Percentiles rank a stretch among this genome's conserved stretches.
phyloP scores from a whole-genome alignment of 257 asterid species.

The Solanum corneliomulleri region DNA sequence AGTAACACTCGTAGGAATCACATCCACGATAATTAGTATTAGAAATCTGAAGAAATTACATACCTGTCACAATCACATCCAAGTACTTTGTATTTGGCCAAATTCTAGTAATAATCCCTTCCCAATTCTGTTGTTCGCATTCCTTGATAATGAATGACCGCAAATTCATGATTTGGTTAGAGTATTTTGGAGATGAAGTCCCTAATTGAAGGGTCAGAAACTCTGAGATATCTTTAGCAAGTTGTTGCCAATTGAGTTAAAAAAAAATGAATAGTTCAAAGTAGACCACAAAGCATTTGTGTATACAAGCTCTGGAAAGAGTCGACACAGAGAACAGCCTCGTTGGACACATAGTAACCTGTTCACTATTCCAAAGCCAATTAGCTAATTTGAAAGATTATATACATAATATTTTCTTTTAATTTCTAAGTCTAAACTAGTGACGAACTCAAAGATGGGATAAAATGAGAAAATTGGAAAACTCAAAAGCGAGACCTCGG shows the following conservation, averaged over 20 bases:
- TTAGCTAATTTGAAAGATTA: neutral
- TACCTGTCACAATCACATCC: conserved; percentile 1
- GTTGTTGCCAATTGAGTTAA: conserved; percentile 51
- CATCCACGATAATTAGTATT: neutral
- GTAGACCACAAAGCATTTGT: conserved; percentile 76
- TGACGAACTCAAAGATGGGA: conserved; percentile 73
- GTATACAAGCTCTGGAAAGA: conserved; percentile 60
- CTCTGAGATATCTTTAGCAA: conserved; percentile 36
- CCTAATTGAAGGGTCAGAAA: conserved; percentile 22
- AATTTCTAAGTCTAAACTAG: conserved; percentile 26
- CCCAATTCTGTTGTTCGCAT: conserved; percentile 60
- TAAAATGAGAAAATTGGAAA: conserved; percentile 54
- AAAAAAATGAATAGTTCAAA: conserved; percentile 70
- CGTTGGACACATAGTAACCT: conserved; percentile 52
- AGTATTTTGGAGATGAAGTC: conserved; percentile 25
- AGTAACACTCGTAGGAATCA: conserved; percentile 42
- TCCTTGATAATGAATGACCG: conserved; percentile 24
- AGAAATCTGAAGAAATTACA: neutral
- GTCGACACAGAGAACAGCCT: conserved; percentile 57
- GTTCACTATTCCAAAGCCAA: neutral
- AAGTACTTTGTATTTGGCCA: conserved; percentile 75
- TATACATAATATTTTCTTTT: neutral
- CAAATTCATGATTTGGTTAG: conserved; percentile 29
- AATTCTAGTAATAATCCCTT: conserved; percentile 44
- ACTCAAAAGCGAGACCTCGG: neutral